These are phyloP conservation scores for Debaryomyces singareniensis DNA, from an alignment of 1,139 yeast species.

Conservation along the genomic window DNA sequence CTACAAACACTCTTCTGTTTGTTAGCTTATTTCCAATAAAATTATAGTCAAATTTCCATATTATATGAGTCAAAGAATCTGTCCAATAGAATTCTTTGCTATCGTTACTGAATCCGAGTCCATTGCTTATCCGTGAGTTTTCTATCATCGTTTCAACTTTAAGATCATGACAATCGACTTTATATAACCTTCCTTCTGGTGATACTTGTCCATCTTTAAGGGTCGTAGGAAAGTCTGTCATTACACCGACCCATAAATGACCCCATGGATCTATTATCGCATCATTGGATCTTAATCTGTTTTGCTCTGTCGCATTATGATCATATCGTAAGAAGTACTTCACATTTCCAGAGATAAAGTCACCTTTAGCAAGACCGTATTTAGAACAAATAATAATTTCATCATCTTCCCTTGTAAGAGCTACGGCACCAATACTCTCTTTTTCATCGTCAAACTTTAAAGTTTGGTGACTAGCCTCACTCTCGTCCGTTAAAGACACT, in stretches of 20 bases:
- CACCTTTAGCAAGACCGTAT: slow-evolving; percentile 49
- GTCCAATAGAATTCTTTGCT: slow-evolving; percentile 59
- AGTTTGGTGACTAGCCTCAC: slow-evolving; percentile 30
- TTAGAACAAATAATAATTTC: slow-evolving; percentile 46
- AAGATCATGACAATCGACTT: slow-evolving; percentile 30
- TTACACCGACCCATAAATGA: slow-evolving; percentile 66
- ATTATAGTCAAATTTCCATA: slow-evolving; percentile 62
- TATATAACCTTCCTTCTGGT: slow-evolving; percentile 40
- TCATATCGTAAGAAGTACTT: slow-evolving; percentile 43
- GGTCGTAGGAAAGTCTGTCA: slow-evolving; percentile 47
- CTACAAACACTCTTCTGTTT: slow-evolving; percentile 39
- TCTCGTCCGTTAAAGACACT: slow-evolving; percentile 18
- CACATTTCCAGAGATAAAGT: slow-evolving; percentile 34
- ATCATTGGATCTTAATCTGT: slow-evolving; percentile 60
- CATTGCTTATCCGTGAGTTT: slow-evolving; percentile 57
- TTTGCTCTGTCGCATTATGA: slow-evolving; percentile 14
- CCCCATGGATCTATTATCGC: slow-evolving; percentile 69
- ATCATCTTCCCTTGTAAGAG: slow-evolving; percentile 44
- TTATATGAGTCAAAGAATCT: slow-evolving; percentile 54
- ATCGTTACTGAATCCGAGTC: slow-evolving; percentile 63
- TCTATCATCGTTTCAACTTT: slow-evolving; percentile 25
- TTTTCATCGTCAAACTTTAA: slow-evolving; percentile 28
- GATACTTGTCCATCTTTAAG: slow-evolving; percentile 18
- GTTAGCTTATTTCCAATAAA: slow-evolving; percentile 34
- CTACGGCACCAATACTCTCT: slow-evolving; percentile 58